Evolutionary conservation across 257 asterid species (phyloP).

Genomic region (Schizonepeta tenuifolia): DNA sequence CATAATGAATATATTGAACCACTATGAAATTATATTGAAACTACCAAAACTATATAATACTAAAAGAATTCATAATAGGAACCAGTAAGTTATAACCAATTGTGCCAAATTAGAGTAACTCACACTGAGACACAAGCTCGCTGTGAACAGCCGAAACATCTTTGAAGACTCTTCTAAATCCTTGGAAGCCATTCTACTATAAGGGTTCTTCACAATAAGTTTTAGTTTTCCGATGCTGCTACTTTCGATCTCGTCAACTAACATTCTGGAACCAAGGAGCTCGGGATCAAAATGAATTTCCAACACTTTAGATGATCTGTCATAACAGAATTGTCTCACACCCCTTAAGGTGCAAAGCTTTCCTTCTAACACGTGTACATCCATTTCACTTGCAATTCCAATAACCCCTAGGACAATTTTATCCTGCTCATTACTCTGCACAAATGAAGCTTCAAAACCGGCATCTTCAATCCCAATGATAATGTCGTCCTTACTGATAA

Average conservation of each 20-base stretch:
- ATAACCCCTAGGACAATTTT: conserved; percentile 68
- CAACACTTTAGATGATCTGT: conserved; percentile 56
- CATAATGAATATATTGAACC: conserved; percentile 13
- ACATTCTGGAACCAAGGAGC: conserved; percentile 80
- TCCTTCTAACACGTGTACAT: conserved; percentile 72
- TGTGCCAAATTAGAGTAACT: conserved; percentile 43
- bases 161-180: conserved; percentile 83
- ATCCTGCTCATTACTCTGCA: conserved; percentile 91
- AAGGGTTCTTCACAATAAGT: conserved; percentile 78
- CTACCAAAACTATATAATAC: conserved; percentile 17
- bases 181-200: conserved; percentile 86
- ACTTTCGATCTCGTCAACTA: conserved; percentile 78
- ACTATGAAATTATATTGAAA: conserved; percentile 10
- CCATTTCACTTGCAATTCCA: conserved; percentile 71
- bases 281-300: conserved; percentile 92
- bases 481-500: conserved; percentile 74
- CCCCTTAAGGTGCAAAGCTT: conserved; percentile 72
- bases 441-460: conserved; percentile 95
- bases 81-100: too few relatives aligned
- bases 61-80: conserved; percentile 3
- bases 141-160: conserved; percentile 82
- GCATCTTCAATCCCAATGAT: conserved; percentile 90
- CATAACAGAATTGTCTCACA: conserved; percentile 66
- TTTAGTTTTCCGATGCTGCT: conserved; percentile 70
- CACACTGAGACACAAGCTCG: conserved; percentile 89